These are phyloP conservation scores for Botryotinia convoluta DNA, from an alignment of 2,329 filamentous ascomycete species.

Conservation along the genomic window DNA sequence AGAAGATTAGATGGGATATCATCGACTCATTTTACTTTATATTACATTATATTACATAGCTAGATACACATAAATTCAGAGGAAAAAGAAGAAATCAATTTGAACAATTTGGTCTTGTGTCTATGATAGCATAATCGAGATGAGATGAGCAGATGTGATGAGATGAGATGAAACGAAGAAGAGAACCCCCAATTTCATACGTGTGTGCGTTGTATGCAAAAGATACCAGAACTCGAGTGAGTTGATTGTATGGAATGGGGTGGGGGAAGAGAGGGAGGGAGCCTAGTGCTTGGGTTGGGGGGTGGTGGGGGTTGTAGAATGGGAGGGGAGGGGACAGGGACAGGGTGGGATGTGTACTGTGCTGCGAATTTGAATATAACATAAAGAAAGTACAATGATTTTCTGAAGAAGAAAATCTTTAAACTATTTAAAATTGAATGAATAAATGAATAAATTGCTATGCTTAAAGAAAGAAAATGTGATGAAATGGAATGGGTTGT, in stretches of 20 bases:
- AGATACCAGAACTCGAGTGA: neutral
- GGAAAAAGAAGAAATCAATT: neutral
- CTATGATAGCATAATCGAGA: neutral
- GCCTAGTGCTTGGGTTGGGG: neutral
- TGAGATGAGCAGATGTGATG: neutral
- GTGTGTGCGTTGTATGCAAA: neutral
- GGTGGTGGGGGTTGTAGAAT: neutral
- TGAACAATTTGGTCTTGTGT: neutral
- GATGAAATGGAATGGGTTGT: neutral
- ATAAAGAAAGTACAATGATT: neutral
- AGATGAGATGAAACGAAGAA: neutral
- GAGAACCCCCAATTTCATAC: too few relatives aligned
- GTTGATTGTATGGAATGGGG: neutral
- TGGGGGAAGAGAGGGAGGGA: neutral
- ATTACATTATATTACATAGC: neutral
- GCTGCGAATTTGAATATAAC: neutral
- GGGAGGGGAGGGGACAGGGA: neutral
- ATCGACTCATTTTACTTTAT: neutral
- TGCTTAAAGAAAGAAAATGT: neutral
- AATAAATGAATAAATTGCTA: neutral
- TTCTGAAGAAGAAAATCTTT: too few relatives aligned
- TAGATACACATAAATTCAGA: neutral
- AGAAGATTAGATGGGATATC: neutral
- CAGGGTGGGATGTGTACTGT: neutral
- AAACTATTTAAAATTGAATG: too few relatives aligned